These are phyloP conservation scores for Streptanthus diversifolius DNA, from an alignment of 345 rosid genomes.

Conservation along the genomic window DNA sequence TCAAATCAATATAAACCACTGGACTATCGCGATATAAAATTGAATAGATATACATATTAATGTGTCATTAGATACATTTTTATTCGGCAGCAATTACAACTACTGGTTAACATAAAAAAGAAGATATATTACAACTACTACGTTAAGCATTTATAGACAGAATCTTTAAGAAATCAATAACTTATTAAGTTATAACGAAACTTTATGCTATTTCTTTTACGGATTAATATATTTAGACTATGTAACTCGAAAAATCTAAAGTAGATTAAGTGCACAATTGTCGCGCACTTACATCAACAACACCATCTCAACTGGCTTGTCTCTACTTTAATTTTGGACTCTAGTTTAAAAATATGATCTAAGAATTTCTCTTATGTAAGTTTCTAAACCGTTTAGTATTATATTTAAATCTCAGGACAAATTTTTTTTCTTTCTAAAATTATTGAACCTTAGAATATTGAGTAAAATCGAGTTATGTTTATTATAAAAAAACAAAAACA, in stretches of 20 bases:
- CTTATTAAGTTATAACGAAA: background rate
- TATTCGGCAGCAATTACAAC: background rate
- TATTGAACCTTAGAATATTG: background rate
- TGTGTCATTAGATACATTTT: background rate
- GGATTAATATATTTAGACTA: background rate
- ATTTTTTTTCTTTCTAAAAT: too few relatives aligned
- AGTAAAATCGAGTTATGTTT: too few relatives aligned
- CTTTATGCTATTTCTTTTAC: background rate
- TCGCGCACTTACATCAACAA: conserved; percentile 31
- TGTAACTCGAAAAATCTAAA: conserved; percentile 6
- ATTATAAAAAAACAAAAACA: too few relatives aligned
- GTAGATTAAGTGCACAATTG: conserved; percentile 33
- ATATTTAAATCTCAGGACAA: background rate
- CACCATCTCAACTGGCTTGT: conserved; percentile 34
- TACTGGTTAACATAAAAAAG: too few relatives aligned
- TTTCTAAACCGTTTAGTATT: background rate
- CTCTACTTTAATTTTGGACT: conserved; percentile 31
- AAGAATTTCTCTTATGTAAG: background rate
- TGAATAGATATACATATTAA: background rate
- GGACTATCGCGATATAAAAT: background rate
- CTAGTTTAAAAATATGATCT: conserved; percentile 1
- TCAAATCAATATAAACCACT: background rate
- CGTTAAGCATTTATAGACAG: background rate
- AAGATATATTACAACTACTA: background rate
- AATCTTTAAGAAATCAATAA: background rate